phyloP scores from a whole-genome alignment of 2,329 filamentous ascomycete species.

The Diplodia mutila region DNA sequence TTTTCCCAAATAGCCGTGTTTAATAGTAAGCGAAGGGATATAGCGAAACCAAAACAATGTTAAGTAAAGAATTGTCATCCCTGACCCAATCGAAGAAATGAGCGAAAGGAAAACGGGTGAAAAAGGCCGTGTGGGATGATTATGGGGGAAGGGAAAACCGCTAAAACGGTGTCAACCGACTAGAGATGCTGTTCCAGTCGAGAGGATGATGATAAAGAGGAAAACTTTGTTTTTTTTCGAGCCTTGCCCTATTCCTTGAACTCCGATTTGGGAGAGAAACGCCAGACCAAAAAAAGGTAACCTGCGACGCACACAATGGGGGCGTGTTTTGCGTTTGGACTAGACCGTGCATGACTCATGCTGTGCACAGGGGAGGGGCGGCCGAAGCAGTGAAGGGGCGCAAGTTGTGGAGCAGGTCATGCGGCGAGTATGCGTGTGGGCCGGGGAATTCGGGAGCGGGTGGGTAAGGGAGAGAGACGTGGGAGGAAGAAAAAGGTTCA shows the following conservation, averaged over 20 bases:
- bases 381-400: background rate
- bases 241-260: background rate
- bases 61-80: background rate
- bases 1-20: background rate
- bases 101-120: background rate
- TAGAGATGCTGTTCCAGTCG: background rate
- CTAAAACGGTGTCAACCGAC: background rate
- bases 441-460: background rate
- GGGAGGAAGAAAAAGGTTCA: conserved; percentile 2
- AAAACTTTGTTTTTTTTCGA: background rate
- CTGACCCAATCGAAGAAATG: background rate
- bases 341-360: background rate
- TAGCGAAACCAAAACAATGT: conserved; percentile 1
- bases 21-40: conserved; percentile 12
- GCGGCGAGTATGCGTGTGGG: background rate
- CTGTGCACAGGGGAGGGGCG: background rate
- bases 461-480: background rate
- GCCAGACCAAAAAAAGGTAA: background rate
- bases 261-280: background rate
- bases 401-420: background rate
- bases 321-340: background rate
- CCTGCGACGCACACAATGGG: background rate
- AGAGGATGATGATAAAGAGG: background rate
- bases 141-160: background rate
- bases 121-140: background rate